These are phyloP conservation scores for Penicillium sclerotiorum DNA, from an alignment of 2,329 filamentous ascomycete genomes.

Conservation along the genomic window DNA sequence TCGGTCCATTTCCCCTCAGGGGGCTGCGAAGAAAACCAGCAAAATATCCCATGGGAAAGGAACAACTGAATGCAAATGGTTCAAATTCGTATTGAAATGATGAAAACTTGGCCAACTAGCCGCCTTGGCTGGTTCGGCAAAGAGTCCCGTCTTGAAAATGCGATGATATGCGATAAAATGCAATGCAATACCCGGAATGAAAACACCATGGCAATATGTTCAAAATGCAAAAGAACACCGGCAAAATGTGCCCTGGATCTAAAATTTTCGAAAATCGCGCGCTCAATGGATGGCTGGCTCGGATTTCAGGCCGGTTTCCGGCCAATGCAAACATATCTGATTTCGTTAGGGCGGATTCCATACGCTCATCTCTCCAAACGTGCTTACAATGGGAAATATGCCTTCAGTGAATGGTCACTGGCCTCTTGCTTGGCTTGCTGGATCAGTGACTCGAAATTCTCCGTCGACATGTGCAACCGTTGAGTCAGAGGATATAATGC, in stretches of 20 bases:
- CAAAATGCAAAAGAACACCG: not conserved
- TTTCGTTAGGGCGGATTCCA: not conserved
- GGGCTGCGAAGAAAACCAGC: not conserved
- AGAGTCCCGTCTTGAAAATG: conserved; percentile 14
- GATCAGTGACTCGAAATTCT: conserved; percentile 42
- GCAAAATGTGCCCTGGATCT: not conserved
- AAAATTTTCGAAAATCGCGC: not conserved
- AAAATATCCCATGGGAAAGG: not conserved
- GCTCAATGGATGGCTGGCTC: not conserved
- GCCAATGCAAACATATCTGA: conserved; percentile 47
- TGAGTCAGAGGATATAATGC: conserved; percentile 50
- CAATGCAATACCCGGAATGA: conserved; percentile 6
- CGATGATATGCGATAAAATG: conserved; percentile 8
- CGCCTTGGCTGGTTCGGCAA: conserved; percentile 20
- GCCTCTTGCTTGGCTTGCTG: conserved; percentile 43
- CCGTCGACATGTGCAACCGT: conserved; percentile 43
- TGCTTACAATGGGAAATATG: conserved; percentile 51
- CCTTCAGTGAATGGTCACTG: conserved; percentile 39
- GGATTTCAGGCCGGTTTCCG: conserved; percentile 3
- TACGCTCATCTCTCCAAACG: not conserved
- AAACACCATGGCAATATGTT: not conserved
- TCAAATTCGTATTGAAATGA: conserved; percentile 1
- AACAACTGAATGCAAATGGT: not conserved
- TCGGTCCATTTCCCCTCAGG: not conserved
- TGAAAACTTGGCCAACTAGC: conserved; percentile 21